Conservation (phyloP, 164 flowering plant genomes). For the Nelumbo lutea region DNA sequence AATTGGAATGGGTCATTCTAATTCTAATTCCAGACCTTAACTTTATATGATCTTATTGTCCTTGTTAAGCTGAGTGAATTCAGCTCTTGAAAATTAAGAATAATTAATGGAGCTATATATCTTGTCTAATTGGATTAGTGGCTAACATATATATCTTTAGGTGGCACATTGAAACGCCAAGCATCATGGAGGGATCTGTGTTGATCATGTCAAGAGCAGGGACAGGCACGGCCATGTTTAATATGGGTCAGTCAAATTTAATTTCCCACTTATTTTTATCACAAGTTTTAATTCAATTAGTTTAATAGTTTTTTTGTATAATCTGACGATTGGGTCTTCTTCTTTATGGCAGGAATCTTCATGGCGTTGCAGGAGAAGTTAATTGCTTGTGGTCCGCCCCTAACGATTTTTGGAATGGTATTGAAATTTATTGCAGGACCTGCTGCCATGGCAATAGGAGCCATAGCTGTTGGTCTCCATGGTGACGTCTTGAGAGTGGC, state of each 20-base stretch:
- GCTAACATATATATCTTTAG: constrained; percentile 15
- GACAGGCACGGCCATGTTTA: constrained; percentile 77
- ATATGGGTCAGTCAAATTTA: constrained; percentile 47
- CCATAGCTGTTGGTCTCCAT: constrained; percentile 54
- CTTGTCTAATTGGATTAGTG: no score
- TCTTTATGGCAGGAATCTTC: constrained; percentile 45
- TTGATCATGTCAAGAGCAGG: constrained; percentile 70
- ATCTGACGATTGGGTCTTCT: neutral
- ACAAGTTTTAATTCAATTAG: neutral
- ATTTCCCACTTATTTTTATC: neutral
- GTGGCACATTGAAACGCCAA: constrained; percentile 67
- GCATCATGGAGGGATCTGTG: constrained; percentile 55
- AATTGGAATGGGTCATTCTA: no score
- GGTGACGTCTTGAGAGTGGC: constrained; percentile 61
- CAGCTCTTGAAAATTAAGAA: no score
- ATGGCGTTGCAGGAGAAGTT: constrained; percentile 63
- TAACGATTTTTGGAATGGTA: constrained; percentile 53
- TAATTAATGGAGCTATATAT: no score
- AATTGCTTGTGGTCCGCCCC: constrained; percentile 50
- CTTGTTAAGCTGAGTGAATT: no score
- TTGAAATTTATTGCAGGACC: constrained; percentile 72
- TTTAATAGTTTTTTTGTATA: no score
- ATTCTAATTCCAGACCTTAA: no score
- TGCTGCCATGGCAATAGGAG: constrained; percentile 61
- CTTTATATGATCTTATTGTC: no score